These are phyloP conservation scores for Taiwanofungus camphoratus DNA, from an alignment of 1,284 basidiomycete genomes.

Conservation along the genomic window DNA sequence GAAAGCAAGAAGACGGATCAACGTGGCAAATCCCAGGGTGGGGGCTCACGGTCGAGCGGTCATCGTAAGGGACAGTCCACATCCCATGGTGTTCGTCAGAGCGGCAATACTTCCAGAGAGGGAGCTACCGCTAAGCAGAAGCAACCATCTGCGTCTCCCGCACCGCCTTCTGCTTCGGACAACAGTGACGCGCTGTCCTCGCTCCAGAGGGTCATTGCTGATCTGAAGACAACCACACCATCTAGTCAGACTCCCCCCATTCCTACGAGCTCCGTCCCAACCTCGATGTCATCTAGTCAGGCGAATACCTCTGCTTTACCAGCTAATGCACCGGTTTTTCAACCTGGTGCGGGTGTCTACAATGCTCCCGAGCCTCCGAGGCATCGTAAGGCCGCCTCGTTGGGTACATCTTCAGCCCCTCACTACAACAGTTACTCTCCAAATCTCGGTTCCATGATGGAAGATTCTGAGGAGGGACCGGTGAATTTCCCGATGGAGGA, in stretches of 20 bases:
- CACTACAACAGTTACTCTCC: conserved; percentile 66
- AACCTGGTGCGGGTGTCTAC: conserved; percentile 58
- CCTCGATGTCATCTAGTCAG: conserved; percentile 42
- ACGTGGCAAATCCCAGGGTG: conserved; percentile 46
- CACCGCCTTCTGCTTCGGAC: conserved; percentile 44
- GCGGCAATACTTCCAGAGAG: conserved; percentile 35
- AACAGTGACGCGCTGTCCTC: conserved; percentile 72
- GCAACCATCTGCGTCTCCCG: conserved; percentile 39
- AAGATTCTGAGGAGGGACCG: conserved; percentile 63
- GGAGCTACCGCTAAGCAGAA: conserved; percentile 19
- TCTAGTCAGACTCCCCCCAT: conserved; percentile 38
- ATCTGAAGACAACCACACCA: conserved; percentile 71
- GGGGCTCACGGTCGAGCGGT: conserved; percentile 37
- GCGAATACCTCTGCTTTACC: conserved; percentile 45
- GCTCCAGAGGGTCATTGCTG: conserved; percentile 77
- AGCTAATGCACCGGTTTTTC: conserved; percentile 62
- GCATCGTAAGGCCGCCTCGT: conserved; percentile 75
- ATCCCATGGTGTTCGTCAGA: conserved; percentile 41
- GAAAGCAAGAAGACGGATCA: conserved; percentile 52
- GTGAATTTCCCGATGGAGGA: conserved; percentile 54
- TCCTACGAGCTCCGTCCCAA: conserved; percentile 34
- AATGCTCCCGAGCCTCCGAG: conserved; percentile 41
- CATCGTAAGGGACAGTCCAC: conserved; percentile 54
- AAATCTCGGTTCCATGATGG: conserved; percentile 75
- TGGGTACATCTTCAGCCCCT: conserved; percentile 54